Base-by-base conservation (phyloP, 2,329 filamentous ascomycete genomes). In the Colletotrichum orbiculare region DNA sequence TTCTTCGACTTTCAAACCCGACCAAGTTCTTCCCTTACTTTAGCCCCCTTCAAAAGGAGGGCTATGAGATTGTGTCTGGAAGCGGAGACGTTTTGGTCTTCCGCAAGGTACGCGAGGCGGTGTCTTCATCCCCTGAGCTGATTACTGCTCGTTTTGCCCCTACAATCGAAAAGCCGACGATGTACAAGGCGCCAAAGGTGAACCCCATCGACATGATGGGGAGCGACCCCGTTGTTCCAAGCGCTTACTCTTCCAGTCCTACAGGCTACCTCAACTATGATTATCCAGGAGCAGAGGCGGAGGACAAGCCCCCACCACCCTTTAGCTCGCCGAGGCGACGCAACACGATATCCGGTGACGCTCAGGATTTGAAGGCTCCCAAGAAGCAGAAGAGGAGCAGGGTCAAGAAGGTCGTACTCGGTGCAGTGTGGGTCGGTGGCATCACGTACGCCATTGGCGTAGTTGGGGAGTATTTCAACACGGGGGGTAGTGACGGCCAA, bases 181-280 rank as follows among this genome's bases (percentile, higher is more conserved):
- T 48, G 3, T 67, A 67, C 46, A 49, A 68, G 49, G 41, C 64
- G 34, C 68, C 71, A 12, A 64, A 62, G 56, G 73, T 87, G 68
- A 90, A 90, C 69, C 87, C 89, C 0, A 87, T 91, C 57, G 84
- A 87, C 70, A 82, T 84, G 80, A 85, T 82, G 71, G 81, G 82
- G 50, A 77, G 74, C 59, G 71, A 76, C 4, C 70, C 74, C 5
- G 76, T 79, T 10, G 72, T 76, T 4, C 75, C 80, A 2, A 77
- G 79, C 7, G 84, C 85, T 6, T 86, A 85, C 56, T 90, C 88
- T 72, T 86, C 87, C 15, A 88, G 85, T 39, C 88, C 88, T 1
- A 90, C 88, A 1, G 88, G 87, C 0, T 91, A 88, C 70, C 85
- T 90, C 47, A 89, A 89, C 68, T 86, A 89, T 68, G 85, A 89